phyloP scores from a whole-genome alignment of 192 early-diverging fungal genomes.

The Gamsiella multidivaricata region DNA sequence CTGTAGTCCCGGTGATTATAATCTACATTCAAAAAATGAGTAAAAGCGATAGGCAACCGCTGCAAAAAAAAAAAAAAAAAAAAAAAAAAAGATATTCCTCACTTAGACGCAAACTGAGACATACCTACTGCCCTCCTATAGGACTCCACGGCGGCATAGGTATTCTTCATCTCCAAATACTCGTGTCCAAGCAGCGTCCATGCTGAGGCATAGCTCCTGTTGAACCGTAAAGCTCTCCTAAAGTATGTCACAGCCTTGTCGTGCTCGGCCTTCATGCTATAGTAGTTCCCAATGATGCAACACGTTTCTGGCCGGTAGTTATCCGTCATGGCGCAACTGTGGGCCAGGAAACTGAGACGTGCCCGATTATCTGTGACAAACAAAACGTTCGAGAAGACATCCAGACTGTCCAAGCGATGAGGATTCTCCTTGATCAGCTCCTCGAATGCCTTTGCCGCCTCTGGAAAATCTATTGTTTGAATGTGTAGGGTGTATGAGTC shows the following conservation, averaged over 20 bases:
- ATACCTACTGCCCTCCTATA: slow-evolving; percentile 86
- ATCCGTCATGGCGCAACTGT: slow-evolving; percentile 75
- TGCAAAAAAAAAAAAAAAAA: background rate
- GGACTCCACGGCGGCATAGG: slow-evolving; percentile 87
- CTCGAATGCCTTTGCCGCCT: slow-evolving; percentile 76
- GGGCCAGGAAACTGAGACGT: slow-evolving; percentile 83
- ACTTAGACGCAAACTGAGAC: background rate
- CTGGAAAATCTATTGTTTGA: slow-evolving; percentile 70
- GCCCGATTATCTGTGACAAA: slow-evolving; percentile 79
- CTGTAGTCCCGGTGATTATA: slow-evolving; percentile 84
- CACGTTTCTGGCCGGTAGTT: slow-evolving; percentile 91
- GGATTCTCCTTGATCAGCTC: slow-evolving; percentile 78
- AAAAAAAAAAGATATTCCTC: background rate
- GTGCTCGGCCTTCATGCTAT: slow-evolving; percentile 80
- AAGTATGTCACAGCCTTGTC: slow-evolving; percentile 90
- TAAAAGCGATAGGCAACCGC: background rate
- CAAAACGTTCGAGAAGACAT: slow-evolving; percentile 89
- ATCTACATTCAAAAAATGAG: slow-evolving; percentile 52
- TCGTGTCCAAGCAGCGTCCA: slow-evolving; percentile 97
- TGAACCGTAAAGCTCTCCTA: slow-evolving; percentile 83
- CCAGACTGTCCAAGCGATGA: slow-evolving; percentile 81
- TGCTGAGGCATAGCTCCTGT: slow-evolving; percentile 77
- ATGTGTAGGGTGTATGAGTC: background rate
- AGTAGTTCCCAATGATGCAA: slow-evolving; percentile 89
- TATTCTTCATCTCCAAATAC: slow-evolving; percentile 92